Conservation (phyloP, 176 grass and related monocot species). For the Elaeis guineensis region DNA sequence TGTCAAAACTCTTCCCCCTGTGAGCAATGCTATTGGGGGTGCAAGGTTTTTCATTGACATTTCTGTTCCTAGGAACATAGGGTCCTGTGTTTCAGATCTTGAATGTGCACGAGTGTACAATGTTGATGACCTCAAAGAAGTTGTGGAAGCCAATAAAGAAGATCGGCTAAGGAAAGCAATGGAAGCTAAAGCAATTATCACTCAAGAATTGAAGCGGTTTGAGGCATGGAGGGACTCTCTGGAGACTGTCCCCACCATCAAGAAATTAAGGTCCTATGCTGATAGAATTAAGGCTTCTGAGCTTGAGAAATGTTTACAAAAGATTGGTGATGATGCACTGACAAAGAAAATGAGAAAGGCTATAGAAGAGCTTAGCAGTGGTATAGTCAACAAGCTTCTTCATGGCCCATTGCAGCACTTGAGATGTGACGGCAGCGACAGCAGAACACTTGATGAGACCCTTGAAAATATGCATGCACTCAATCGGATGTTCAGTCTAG, state of each 20-base stretch:
- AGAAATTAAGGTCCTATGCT: conserved; percentile 71
- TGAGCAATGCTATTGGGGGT: conserved; percentile 45
- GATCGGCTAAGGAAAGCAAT: conserved; percentile 76
- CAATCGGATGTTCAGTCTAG: conserved; percentile 79
- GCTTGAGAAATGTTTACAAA: conserved; percentile 80
- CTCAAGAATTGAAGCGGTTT: conserved; percentile 55
- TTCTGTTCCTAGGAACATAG: conserved; percentile 78
- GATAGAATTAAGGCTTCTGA: conserved; percentile 73
- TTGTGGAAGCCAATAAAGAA: conserved; percentile 87
- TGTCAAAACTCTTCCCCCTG: conserved; percentile 30
- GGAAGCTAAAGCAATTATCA: conserved; percentile 70
- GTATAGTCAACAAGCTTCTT: conserved; percentile 84
- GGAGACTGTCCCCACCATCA: conserved; percentile 83
- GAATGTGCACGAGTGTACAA: conserved; percentile 46
- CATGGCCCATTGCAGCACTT: conserved; percentile 85
- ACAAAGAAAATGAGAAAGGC: conserved; percentile 73
- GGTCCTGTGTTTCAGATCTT: conserved; percentile 47
- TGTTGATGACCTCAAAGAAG: conserved; percentile 84
- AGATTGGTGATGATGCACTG: conserved; percentile 54
- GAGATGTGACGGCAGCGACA: conserved; percentile 68
- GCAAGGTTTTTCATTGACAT: conserved; percentile 66
- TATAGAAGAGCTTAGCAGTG: conserved; percentile 64
- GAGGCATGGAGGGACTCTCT: conserved; percentile 79
- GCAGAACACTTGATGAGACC: conserved; percentile 66
- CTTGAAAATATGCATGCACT: conserved; percentile 81